Evolutionary conservation across 2,329 filamentous ascomycete species (phyloP), one percentile per base, ranked within the genome.

Genomic region (Cordyceps pruinosa): DNA sequence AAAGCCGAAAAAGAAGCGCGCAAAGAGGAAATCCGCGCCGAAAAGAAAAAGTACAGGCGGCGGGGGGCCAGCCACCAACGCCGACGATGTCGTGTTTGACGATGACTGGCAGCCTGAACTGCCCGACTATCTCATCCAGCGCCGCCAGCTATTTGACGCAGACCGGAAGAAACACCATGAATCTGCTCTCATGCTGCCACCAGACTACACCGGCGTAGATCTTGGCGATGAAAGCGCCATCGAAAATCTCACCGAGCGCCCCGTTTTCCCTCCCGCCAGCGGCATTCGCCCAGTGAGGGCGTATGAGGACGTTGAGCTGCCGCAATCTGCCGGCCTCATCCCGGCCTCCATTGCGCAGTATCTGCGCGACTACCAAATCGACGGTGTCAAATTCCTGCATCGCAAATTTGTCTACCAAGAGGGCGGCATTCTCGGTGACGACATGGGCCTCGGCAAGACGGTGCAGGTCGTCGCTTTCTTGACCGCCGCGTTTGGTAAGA

Each of bases 371-470:
- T 99, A 99, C 66, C 94, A 99, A 69, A 78, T 97, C 1, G 82
- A 88, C 28, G 94, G 94, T 5, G 89, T 88, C 15, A 80, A 82
- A 32, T 97, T 97, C 65, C 77, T 99, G 8, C 92, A 97, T 68
- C 83, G 89, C 59, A 81, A 89, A 23, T 97, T 97, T 67, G 87
- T 97, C 4, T 93, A 90, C 62, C 94, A 99, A 66, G 87, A 87
- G 64, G 94, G 94, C 1, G 90, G 89, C 2, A 89, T 99, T 23
- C 78, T 99, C 0, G 92, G 93, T 3, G 94, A 99, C 67, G 94
- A 99, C 66, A 99, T 99, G 94, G 94, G 94, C 21, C 73, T 99
- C 32, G 94, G 94, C 1, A 99, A 99, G 72, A 99, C 94, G 0
- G 90, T 99, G 2, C 94, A 99, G 70, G 90, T 99, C 26, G 94